Evolutionary conservation across 169 alveolate genomes (phyloP).

Genomic region (Plasmodium sp.): DNA sequence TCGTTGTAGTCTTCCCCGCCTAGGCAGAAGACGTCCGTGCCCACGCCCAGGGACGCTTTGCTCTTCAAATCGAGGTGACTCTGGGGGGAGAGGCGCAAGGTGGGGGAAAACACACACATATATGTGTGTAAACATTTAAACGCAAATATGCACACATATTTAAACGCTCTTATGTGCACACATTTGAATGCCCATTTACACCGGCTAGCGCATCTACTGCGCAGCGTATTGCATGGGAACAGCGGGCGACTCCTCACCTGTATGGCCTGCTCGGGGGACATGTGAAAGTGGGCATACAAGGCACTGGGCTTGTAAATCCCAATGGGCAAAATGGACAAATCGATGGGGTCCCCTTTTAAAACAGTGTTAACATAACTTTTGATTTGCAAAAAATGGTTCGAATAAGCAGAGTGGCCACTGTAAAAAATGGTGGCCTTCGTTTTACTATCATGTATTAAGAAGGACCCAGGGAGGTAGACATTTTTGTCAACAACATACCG

Average conservation of each 20-base stretch:
- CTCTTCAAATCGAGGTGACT: slow-evolving; percentile 61
- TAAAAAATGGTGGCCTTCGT: slow-evolving; percentile 56
- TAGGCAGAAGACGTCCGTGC: slow-evolving; percentile 71
- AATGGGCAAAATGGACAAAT: slow-evolving; percentile 65
- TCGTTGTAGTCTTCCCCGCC: slow-evolving; percentile 73
- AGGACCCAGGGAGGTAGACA: slow-evolving; percentile 74
- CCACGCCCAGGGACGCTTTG: slow-evolving; percentile 51
- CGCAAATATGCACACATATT: neutral
- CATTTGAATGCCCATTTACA: too few species aligned
- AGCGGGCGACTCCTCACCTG: neutral
- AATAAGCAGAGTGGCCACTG: slow-evolving; percentile 74
- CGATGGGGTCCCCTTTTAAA: slow-evolving; percentile 4
- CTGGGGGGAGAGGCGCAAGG: neutral
- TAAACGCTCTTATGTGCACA: too few species aligned
- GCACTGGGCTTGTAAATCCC: slow-evolving; percentile 71
- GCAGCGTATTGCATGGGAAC: neutral
- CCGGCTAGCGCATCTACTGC: neutral
- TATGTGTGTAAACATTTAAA: neutral
- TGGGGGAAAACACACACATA: neutral
- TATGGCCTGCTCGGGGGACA: slow-evolving; percentile 67
- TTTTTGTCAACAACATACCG: slow-evolving; percentile 51
- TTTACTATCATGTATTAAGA: slow-evolving; percentile 38
- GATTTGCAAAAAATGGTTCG: slow-evolving; percentile 60
- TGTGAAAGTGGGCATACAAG: slow-evolving; percentile 45
- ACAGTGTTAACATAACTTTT: slow-evolving; percentile 40